Evolutionary conservation across 257 asterid genomes (phyloP).

Genomic region (Forsythia suspensa): DNA sequence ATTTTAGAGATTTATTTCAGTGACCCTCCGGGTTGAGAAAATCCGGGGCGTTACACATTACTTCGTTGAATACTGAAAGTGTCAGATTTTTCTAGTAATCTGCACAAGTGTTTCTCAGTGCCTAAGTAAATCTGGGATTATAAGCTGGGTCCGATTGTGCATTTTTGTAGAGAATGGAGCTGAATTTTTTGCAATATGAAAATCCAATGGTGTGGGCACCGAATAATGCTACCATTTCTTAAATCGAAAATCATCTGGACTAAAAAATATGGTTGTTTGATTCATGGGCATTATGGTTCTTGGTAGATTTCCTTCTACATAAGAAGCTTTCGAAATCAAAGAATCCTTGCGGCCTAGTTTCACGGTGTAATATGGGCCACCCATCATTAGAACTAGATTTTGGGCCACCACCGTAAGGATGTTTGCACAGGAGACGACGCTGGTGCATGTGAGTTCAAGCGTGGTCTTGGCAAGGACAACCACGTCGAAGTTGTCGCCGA

Average conservation of each 20-base stretch:
- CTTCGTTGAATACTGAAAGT: slow-evolving; percentile 58
- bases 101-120: slow-evolving; percentile 58
- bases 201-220: slow-evolving; percentile 98
- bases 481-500: slow-evolving; percentile 49
- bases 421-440: too few species aligned
- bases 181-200: slow-evolving; percentile 86
- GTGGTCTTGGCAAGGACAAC: too few species aligned
- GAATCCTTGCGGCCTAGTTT: too few species aligned
- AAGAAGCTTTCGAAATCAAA: too few species aligned
- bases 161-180: slow-evolving; percentile 53
- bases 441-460: too few species aligned
- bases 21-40: too few species aligned
- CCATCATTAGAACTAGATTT: too few species aligned
- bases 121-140: slow-evolving; percentile 58
- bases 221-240: slow-evolving; percentile 82
- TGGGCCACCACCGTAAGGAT: too few species aligned
- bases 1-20: too few species aligned
- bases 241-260: slow-evolving; percentile 53
- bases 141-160: slow-evolving; percentile 60
- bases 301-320: slow-evolving; percentile 32
- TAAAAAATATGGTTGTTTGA: slow-evolving; percentile 52
- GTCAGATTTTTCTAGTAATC: slow-evolving; percentile 59
- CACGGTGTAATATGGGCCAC: too few species aligned
- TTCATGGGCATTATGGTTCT: slow-evolving; percentile 60
- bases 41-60: too few species aligned